Percentiles rank a stretch among this genome's conserved stretches.
Evolutionary conservation across 2,329 filamentous ascomycete genomes (phyloP).

Genomic region (Cadophora luteo-olivacea): DNA sequence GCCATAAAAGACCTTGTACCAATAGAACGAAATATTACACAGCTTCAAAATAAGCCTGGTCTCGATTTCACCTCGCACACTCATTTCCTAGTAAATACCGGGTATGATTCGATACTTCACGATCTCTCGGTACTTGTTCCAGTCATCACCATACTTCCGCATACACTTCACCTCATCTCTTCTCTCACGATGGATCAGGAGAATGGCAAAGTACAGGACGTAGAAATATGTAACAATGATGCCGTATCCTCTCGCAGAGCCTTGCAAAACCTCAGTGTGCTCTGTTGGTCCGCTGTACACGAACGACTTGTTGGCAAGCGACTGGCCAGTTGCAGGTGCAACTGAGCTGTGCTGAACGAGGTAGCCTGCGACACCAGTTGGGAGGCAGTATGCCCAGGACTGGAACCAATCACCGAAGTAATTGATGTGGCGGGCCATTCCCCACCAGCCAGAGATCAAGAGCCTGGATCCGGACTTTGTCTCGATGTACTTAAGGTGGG

Average conservation of each 20-base stretch:
- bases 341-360: constrained; percentile 62
- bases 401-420: constrained; percentile 96
- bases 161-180: constrained; percentile 91
- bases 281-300: constrained; percentile 58
- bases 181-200: constrained; percentile 85
- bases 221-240: constrained; percentile 95
- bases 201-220: constrained; percentile 85
- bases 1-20: background rate
- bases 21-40: background rate
- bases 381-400: constrained; percentile 88
- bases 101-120: constrained; percentile 79
- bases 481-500: constrained; percentile 84
- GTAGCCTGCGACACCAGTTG: constrained; percentile 85
- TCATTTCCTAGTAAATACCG: constrained; percentile 70
- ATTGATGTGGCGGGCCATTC: constrained; percentile 89
- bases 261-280: constrained; percentile 71
- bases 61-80: background rate
- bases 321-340: constrained; percentile 56
- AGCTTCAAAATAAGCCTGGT: constrained; percentile 10
- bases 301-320: constrained; percentile 58
- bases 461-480: constrained; percentile 83
- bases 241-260: constrained; percentile 79
- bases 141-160: constrained; percentile 91
- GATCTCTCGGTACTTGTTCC: constrained; percentile 84
- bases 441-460: constrained; percentile 92